Base-by-base conservation (phyloP, 176 grass and related monocot genomes). In the Themeda triandra region DNA sequence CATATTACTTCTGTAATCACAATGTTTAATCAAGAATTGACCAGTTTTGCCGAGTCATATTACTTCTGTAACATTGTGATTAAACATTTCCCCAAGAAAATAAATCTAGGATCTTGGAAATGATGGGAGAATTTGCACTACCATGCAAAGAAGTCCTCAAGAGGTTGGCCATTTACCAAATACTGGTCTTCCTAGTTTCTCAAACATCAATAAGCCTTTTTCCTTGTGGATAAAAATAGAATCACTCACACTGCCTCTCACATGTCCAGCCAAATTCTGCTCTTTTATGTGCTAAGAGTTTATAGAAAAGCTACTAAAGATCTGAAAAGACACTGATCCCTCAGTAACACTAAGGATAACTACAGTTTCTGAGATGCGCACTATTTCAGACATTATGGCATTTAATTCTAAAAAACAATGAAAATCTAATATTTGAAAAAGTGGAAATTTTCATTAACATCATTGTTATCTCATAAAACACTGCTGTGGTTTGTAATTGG, bases 341-440 rank as follows among this genome's bases (percentile, higher is more conserved):
- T 48, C 29, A 62, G 39, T 71, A 79, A 46, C 39, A 25, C 27
- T 27, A 44, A 12, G 21, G 69, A 71, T 60, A 33, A 71, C 21
- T 71, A 7, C 10, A 78, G 28, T 71, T 79, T 56, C 75, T 46
- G 25, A 13, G 29, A 62, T 48, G 62, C 17, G n/a, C 28, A 25
- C 21, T 71, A 77, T 4, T 31, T 67, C 67, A 32, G 18, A 53
- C 24, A 69, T 32, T 33, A 12, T 42, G 13, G 12, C 25, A 17
- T 83, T 59, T 25, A 46, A 79, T 11, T 41, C 12, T 45, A 45
- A 79, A 32, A 53, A 83, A 25, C 48, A 54, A 28, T 10, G 39
- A 29, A 10, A 53, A 63, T 21, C n/a, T 69, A 70, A 4, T 36
- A 76, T 76, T 51, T 82, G 53, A 88, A 77, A 77, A 83, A 10